Conservation (phyloP, 2,329 filamentous ascomycete species). For the Exserohilum turcica region DNA sequence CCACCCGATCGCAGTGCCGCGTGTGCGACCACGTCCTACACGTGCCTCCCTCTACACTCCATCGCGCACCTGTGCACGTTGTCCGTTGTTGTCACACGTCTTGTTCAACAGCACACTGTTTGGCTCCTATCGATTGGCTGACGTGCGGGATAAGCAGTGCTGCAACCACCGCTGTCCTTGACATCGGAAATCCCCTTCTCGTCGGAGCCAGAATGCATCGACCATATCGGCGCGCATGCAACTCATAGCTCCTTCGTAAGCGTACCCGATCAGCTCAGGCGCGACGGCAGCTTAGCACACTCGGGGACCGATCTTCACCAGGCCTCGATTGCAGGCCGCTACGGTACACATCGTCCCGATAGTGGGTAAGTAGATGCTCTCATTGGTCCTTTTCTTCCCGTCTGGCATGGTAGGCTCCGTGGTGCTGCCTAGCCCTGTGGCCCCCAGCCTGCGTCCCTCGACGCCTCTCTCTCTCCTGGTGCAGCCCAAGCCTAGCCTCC, state of each 20-base stretch:
- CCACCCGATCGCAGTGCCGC: conserved; percentile 43
- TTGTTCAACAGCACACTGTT: conserved; percentile 39
- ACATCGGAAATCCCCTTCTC: conserved; percentile 51
- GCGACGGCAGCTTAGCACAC: conserved; percentile 56
- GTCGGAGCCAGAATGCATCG: conserved; percentile 54
- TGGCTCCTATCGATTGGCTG: conserved; percentile 47
- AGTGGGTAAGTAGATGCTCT: conserved; percentile 58
- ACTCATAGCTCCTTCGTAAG: conserved; percentile 52
- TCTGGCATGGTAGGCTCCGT: conserved; percentile 41
- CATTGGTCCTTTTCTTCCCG: conserved; percentile 46
- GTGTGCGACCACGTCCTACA: conserved; percentile 45
- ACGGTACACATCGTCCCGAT: conserved; percentile 60
- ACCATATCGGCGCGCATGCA: conserved; percentile 53
- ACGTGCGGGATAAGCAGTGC: conserved; percentile 50
- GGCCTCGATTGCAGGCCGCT: conserved; percentile 56
- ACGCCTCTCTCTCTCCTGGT: conserved; percentile 44
- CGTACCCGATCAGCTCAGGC: conserved; percentile 57
- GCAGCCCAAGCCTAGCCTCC: conserved; percentile 46
- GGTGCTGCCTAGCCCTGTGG: conserved; percentile 45
- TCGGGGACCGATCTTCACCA: conserved; percentile 53
- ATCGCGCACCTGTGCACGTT: conserved; percentile 43
- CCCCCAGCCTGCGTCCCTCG: conserved; percentile 43
- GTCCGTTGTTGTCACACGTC: conserved; percentile 46
- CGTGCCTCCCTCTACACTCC: conserved; percentile 29
- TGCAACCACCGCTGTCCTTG: conserved; percentile 51